Conservation (phyloP, 257 asterid species). For the Solanum pimpinellifolium region DNA sequence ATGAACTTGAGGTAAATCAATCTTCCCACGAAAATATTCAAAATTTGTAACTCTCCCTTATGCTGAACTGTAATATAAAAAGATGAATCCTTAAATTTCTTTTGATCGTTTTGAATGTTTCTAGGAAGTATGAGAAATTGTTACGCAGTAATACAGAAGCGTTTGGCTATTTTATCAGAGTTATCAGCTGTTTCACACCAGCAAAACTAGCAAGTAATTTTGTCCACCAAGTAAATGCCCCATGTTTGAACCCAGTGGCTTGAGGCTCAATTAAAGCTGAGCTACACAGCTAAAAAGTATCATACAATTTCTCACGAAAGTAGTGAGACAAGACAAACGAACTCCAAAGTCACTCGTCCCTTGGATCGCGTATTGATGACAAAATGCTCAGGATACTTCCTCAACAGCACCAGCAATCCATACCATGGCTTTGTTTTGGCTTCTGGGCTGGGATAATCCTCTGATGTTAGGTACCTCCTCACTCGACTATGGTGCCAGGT, state of each 20-base stretch:
- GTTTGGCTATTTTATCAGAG: not conserved
- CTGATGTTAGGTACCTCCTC: conserved; percentile 71
- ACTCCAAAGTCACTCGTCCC: conserved; percentile 64
- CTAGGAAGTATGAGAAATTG: not conserved
- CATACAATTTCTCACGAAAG: conserved; percentile 30
- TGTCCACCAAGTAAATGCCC: not conserved
- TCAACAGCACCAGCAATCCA: conserved; percentile 70
- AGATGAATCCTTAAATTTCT: not conserved
- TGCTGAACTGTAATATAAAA: not conserved
- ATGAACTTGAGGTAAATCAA: not conserved
- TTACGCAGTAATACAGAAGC: not conserved
- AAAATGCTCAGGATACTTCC: conserved; percentile 87
- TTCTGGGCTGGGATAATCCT: conserved; percentile 55
- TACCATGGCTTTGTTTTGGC: conserved; percentile 77
- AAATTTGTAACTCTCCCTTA: not conserved
- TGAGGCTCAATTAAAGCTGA: not conserved
- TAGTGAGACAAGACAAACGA: conserved; percentile 82
- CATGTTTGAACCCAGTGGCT: not conserved
- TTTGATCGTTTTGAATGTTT: not conserved
- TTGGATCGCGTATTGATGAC: conserved; percentile 81
- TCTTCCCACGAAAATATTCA: not conserved
- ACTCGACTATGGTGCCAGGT: conserved; percentile 88
- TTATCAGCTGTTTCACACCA: not conserved
- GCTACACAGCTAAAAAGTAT: not conserved
- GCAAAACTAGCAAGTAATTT: not conserved